These are phyloP conservation scores for Cladosporium sphaerospermum DNA, from an alignment of 2,329 filamentous ascomycete species.

Conservation along the genomic window DNA sequence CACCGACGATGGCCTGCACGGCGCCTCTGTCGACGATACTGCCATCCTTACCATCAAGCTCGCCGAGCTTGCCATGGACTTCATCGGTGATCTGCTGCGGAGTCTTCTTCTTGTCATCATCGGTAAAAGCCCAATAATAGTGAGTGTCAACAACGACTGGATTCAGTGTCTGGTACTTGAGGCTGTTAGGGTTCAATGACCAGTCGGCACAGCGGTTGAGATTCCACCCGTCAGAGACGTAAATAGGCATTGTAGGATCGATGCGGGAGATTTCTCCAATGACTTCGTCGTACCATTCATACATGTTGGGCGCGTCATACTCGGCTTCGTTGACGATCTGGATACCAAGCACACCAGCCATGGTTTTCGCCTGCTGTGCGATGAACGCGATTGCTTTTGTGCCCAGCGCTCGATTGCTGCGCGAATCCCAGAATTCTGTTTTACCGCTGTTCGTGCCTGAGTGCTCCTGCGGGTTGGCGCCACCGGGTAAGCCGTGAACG, in stretches of 20 bases:
- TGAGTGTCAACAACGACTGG: conserved; percentile 55
- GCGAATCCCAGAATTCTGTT: conserved; percentile 47
- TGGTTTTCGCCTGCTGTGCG: conserved; percentile 39
- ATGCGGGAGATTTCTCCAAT: conserved; percentile 42
- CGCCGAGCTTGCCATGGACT: conserved; percentile 38
- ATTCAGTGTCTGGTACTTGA: conserved; percentile 22
- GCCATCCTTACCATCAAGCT: conserved; percentile 44
- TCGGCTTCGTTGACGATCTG: conserved; percentile 54
- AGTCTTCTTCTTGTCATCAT: conserved; percentile 44
- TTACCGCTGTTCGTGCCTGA: conserved; percentile 49
- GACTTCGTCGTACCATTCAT: conserved; percentile 51
- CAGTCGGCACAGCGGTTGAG: conserved; percentile 42
- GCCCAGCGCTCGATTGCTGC: conserved; percentile 39
- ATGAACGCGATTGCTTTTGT: conserved; percentile 47
- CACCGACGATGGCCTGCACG: conserved; percentile 48
- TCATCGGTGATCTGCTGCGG: conserved; percentile 48
- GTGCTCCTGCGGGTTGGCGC: conserved; percentile 51
- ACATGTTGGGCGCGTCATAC: conserved; percentile 46
- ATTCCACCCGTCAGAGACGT: conserved; percentile 56
- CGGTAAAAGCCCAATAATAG: conserved; percentile 54
- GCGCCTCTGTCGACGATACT: conserved; percentile 46
- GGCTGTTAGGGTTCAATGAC: conserved; percentile 35
- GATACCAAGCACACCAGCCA: conserved; percentile 48
- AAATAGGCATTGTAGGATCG: conserved; percentile 47
- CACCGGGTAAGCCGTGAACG: conserved; percentile 53